A percentile compares a stretch with the other conserved stretches of the same genome.
Evolutionary conservation across 2,329 filamentous ascomycete genomes (phyloP).

Genomic region (Fusarium sp.): DNA sequence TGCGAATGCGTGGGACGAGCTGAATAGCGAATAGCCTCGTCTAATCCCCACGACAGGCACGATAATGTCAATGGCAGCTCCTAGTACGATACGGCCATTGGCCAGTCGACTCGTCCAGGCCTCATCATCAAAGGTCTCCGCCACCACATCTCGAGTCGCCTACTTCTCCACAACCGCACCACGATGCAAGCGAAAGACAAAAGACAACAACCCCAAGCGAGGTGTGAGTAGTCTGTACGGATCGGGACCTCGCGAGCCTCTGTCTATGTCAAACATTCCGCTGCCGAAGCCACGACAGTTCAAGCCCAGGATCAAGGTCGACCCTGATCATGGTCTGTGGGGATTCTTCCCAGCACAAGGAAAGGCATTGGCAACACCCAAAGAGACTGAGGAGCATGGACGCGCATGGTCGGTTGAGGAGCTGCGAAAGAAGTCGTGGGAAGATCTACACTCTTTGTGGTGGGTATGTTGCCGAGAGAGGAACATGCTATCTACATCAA

Average conservation of each 20-base stretch:
- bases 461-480: conserved; percentile 93
- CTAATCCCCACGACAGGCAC: conserved; percentile 28
- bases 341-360: conserved; percentile 83
- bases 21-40: conserved; percentile 36
- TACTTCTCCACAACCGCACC: conserved; percentile 65
- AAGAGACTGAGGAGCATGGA: conserved; percentile 77
- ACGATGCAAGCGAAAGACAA: conserved; percentile 60
- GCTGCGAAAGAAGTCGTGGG: conserved; percentile 89
- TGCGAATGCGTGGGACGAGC: conserved; percentile 27
- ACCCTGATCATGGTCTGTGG: conserved; percentile 88
- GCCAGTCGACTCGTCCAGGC: conserved; percentile 37
- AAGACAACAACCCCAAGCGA: conserved; percentile 82
- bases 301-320: conserved; percentile 66
- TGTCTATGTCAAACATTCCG: conserved; percentile 76
- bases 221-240: conserved; percentile 84
- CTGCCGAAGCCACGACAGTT: conserved; percentile 76
- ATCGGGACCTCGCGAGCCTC: conserved; percentile 77
- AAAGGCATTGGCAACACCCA: conserved; percentile 75
- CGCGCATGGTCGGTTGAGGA: conserved; percentile 87
- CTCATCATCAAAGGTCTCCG: conserved; percentile 20
- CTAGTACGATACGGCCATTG: conserved; percentile 43
- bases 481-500: conserved; percentile 86
- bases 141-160: conserved; percentile 29
- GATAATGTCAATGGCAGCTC: conserved; percentile 44
- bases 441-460: conserved; percentile 91